These are phyloP conservation scores for Sclerotinia spermophila DNA, from an alignment of 2,329 filamentous ascomycete species.

Conservation along the genomic window DNA sequence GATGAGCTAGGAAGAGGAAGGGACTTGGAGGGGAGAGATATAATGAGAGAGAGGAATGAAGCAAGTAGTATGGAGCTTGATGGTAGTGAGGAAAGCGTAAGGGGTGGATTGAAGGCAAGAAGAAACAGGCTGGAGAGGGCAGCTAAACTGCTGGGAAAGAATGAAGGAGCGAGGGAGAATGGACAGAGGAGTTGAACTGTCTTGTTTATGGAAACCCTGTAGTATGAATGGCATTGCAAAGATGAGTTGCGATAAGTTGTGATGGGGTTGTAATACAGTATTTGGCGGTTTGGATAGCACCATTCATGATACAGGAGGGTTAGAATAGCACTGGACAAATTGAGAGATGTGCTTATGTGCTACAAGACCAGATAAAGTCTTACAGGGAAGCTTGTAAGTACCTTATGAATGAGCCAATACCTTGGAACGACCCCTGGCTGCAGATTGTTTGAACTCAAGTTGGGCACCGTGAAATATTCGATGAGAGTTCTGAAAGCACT, in stretches of 20 bases:
- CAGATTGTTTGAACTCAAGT: neutral
- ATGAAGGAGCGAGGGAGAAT: neutral
- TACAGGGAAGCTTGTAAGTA: neutral
- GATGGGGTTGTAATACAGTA: neutral
- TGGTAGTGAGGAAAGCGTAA: neutral
- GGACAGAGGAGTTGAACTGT: neutral
- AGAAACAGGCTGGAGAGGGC: neutral
- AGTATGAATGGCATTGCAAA: neutral
- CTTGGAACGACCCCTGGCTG: neutral
- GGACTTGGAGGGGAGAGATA: neutral
- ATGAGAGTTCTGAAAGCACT: neutral
- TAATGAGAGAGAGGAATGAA: neutral
- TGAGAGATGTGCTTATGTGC: neutral
- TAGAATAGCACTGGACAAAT: neutral
- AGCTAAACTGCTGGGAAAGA: constrained; percentile 3
- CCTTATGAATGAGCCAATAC: neutral
- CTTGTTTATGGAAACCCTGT: neutral
- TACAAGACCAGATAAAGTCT: neutral
- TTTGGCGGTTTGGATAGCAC: neutral
- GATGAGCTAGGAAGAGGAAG: neutral
- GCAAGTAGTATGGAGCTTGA: constrained; percentile 10
- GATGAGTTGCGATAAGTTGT: neutral
- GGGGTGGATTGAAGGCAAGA: neutral
- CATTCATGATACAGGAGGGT: neutral
- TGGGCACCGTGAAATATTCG: neutral